Evolutionary conservation across 2,329 filamentous ascomycete species (phyloP), one percentile per base, ranked within the genome.

Genomic region (Paecilomyces fulvus): DNA sequence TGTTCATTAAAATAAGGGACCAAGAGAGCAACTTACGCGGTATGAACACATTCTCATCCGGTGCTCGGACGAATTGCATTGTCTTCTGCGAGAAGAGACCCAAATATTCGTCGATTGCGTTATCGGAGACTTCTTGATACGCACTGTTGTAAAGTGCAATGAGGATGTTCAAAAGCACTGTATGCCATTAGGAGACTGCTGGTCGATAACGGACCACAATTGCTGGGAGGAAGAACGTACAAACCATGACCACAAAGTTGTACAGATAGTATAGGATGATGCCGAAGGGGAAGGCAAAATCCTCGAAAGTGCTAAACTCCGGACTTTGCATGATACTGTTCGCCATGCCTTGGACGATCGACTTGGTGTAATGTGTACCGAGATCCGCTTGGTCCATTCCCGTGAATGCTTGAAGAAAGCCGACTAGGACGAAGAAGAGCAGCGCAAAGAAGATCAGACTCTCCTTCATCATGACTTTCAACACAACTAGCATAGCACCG

Each of bases 31-130:
- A 65, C 73, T 62, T 66, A 77, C 75, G 94, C 0, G 94, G 86
- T 66, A 99, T 96, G 74, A 94, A 99, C 55, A 99, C 94, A 64
- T 99, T 99, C 72, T 99, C 94, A 65, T 99, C 94, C 0, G 94
- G 94, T 0, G 94, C 94, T 52, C 94, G 89, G 17, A 97, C 90
- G 66, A 96, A 99, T 66, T 95, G 91, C 82, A 97, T 90, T 0
- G 94, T 96, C 74, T 96, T 96, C 63, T 95, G 89, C 0, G 90
- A 83, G 73, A 96, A 96, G 3, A 97, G 82, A 0, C 91, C 92
- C 70, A 99, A 86, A 73, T 91, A 99, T 72, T 99, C 94, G 71
- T 99, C 94, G 62, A 90, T 88, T 3, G 94, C 91, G 67, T 99
- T 88, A 50, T 89, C 86, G 65, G 92, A 95, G 58, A 96, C 95